Evolutionary conservation across 768 basidiomycete species (phyloP).

Genomic region (Podaxis sp.): DNA sequence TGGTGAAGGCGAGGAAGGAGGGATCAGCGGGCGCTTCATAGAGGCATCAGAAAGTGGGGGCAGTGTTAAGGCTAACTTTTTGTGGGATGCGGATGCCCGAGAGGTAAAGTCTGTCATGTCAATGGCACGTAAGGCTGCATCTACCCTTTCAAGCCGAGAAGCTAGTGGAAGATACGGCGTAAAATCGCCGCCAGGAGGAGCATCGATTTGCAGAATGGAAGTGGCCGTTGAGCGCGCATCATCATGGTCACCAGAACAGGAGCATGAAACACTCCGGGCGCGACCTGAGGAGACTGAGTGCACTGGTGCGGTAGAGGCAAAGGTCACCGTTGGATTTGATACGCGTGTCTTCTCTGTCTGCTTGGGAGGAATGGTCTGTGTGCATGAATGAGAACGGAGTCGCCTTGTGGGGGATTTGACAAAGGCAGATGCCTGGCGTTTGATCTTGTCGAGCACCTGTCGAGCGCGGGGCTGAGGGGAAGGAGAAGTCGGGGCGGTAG

Average conservation of each 20-base stretch:
- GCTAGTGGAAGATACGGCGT: slow-evolving; percentile 4
- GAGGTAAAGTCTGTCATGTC: neutral
- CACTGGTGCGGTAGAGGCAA: neutral
- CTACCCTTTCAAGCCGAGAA: neutral
- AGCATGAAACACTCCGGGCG: neutral
- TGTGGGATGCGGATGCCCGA: neutral
- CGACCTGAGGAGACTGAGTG: neutral
- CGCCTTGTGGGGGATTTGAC: slow-evolving; percentile 7
- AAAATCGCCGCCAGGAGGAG: slow-evolving; percentile 2
- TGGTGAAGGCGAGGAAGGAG: slow-evolving; percentile 4
- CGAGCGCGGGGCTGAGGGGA: slow-evolving; percentile 1
- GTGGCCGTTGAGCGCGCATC: neutral
- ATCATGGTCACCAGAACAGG: neutral
- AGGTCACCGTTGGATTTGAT: slow-evolving; percentile 3
- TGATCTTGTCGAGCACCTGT: slow-evolving; percentile 10
- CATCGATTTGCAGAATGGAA: neutral
- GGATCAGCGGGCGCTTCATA: neutral
- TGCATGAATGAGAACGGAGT: slow-evolving; percentile 4
- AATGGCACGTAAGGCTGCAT: neutral
- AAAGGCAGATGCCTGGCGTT: slow-evolving; percentile 13
- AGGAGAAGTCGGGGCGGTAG: neutral
- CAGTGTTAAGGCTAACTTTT: neutral
- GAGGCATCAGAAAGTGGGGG: neutral
- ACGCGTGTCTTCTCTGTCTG: neutral
- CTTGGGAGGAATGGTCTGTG: neutral